Percentiles rank a stretch among this genome's conserved stretches.
These are phyloP conservation scores for Phytophthora macrochlamydospora DNA, from an alignment of 352 stramenopile species.

Conservation along the genomic window DNA sequence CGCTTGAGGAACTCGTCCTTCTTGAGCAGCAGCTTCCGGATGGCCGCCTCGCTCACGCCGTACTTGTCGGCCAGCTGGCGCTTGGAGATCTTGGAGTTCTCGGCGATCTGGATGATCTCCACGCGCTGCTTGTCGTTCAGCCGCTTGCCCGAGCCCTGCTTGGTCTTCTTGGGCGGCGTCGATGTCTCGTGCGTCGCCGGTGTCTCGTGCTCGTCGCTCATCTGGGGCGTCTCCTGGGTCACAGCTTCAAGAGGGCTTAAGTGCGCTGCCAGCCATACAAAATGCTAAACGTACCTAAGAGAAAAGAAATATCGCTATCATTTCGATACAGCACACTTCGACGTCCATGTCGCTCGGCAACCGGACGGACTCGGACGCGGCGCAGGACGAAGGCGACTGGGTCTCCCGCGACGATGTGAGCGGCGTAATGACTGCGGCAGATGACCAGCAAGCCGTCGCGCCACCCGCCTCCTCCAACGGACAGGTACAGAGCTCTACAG, in stretches of 20 bases:
- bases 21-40: constrained; percentile 82
- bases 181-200: constrained; percentile 1
- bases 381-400: constrained; percentile 62
- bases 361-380: constrained; percentile 23
- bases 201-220: constrained; percentile 27
- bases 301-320: neutral
- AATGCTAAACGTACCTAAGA: neutral
- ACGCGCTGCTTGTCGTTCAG: constrained; percentile 84
- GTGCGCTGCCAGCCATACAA: neutral
- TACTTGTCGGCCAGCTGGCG: constrained; percentile 78
- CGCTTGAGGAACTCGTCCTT: constrained; percentile 82
- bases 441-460: constrained; percentile 20
- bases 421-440: constrained; percentile 15
- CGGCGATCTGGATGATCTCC: constrained; percentile 83
- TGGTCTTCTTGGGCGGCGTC: constrained; percentile 52
- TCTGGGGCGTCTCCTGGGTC: neutral
- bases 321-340: neutral
- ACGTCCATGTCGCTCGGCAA: constrained; percentile 46
- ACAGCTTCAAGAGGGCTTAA: neutral
- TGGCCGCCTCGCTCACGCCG: constrained; percentile 78
- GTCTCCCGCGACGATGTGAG: constrained; percentile 29
- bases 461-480: constrained; percentile 33
- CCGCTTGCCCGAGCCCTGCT: constrained; percentile 72
- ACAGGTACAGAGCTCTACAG: constrained; percentile 16
- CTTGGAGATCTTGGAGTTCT: constrained; percentile 83